Conservation (phyloP, 2,329 filamentous ascomycete genomes). For the Aspergillus unguis region DNA sequence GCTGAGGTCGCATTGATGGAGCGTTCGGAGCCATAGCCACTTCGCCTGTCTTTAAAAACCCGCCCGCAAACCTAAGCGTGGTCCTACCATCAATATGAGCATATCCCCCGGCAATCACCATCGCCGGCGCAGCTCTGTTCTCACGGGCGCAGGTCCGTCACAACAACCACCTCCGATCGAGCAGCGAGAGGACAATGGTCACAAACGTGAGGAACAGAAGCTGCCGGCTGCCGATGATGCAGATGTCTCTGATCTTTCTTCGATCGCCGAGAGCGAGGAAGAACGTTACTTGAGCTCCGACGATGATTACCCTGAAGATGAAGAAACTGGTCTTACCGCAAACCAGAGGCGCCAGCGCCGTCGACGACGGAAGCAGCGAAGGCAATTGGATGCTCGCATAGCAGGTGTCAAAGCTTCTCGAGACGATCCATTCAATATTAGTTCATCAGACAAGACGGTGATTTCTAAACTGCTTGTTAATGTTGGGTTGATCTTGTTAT, state of each 20-base stretch:
- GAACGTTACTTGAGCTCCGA: constrained; percentile 61
- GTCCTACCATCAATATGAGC: constrained; percentile 29
- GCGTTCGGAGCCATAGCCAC: constrained; percentile 9
- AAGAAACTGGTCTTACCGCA: constrained; percentile 80
- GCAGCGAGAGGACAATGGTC: constrained; percentile 25
- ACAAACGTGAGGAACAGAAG: constrained; percentile 36
- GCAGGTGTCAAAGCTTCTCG: constrained; percentile 60
- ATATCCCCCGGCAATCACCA: constrained; percentile 33
- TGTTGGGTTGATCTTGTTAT: constrained; percentile 74
- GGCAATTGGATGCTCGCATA: constrained; percentile 67
- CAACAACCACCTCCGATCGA: constrained; percentile 32
- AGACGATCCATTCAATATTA: constrained; percentile 58
- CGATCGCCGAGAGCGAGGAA: constrained; percentile 50
- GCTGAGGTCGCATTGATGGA: constrained; percentile 16
- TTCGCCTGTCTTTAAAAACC: not conserved
- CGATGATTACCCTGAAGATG: constrained; percentile 75
- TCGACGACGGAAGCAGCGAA: constrained; percentile 65
- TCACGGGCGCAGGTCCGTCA: constrained; percentile 46
- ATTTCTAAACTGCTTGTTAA: constrained; percentile 69
- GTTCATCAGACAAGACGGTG: constrained; percentile 71
- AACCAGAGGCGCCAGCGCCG: constrained; percentile 65
- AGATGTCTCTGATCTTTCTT: constrained; percentile 41
- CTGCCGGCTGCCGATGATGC: constrained; percentile 33
- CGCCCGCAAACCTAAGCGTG: not conserved
- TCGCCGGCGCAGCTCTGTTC: constrained; percentile 38